These are phyloP conservation scores for Cyberlindnera sargentensis DNA, from an alignment of 805 yeast species.

Conservation along the genomic window DNA sequence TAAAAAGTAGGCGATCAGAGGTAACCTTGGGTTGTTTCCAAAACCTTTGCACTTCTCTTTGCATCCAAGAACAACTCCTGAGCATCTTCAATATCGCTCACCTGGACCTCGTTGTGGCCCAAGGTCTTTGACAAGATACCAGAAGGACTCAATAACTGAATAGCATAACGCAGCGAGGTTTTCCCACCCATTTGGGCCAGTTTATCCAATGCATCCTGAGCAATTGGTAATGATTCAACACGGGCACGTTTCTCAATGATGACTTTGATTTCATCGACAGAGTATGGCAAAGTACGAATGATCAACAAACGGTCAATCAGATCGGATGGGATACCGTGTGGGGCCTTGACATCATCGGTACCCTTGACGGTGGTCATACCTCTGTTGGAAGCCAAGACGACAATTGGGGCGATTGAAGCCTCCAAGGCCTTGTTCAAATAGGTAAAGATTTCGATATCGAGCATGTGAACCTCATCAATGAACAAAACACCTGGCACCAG, in stretches of 20 bases:
- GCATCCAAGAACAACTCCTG: conserved; percentile 80
- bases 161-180: conserved; percentile 84
- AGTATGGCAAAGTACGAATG: conserved; percentile 87
- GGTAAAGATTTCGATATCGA: conserved; percentile 95
- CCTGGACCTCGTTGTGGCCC: conserved; percentile 61
- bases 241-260: conserved; percentile 79
- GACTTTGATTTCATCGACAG: conserved; percentile 68
- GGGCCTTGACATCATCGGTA: conserved; percentile 75
- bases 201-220: conserved; percentile 62
- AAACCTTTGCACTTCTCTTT: conserved; percentile 65
- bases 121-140: conserved; percentile 71
- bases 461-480: conserved; percentile 98
- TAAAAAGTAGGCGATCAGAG: conserved; percentile 18
- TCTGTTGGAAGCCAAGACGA: conserved; percentile 91
- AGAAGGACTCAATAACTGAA: conserved; percentile 87
- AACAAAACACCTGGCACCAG: conserved; percentile 95
- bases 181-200: conserved; percentile 68
- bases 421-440: conserved; percentile 92
- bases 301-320: conserved; percentile 85
- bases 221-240: conserved; percentile 65
- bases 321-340: conserved; percentile 97
- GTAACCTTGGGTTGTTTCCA: conserved; percentile 32
- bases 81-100: conserved; percentile 77
- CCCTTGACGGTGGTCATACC: conserved; percentile 92
- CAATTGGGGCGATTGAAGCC: conserved; percentile 87